These are phyloP conservation scores for Magnaporthales sp. DNA, from an alignment of 2,329 filamentous ascomycete species.

Conservation along the genomic window DNA sequence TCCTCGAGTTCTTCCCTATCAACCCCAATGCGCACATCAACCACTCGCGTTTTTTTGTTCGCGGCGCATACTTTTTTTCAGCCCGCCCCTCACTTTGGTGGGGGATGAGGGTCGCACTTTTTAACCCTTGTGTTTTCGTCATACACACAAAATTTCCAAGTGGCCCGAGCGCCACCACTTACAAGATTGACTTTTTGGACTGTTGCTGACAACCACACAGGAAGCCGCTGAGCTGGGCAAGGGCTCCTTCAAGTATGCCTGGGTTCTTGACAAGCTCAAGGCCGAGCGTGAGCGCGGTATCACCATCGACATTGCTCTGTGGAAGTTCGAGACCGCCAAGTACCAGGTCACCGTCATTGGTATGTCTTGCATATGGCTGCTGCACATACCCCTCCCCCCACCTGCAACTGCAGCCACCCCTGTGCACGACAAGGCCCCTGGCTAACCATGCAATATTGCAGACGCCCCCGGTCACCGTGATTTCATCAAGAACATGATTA, in stretches of 20 bases:
- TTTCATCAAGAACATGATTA: conserved; percentile 99
- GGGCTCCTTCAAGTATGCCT: conserved; percentile 99
- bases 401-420: conserved; percentile 2
- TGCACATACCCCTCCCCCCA: conserved; percentile 2
- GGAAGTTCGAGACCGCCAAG: conserved; percentile 99
- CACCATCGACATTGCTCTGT: conserved; percentile 99
- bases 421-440: background rate
- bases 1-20: background rate
- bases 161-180: conserved; percentile 8
- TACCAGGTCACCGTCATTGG: conserved; percentile 98
- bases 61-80: conserved; percentile 13
- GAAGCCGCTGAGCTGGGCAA: conserved; percentile 99
- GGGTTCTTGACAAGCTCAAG: conserved; percentile 99
- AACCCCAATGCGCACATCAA: background rate
- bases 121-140: background rate
- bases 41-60: conserved; percentile 11
- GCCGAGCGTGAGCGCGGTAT: conserved; percentile 99
- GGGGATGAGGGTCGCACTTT: background rate
- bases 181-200: background rate
- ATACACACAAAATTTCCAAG: background rate
- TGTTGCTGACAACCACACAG: conserved; percentile 36
- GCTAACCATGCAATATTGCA: conserved; percentile 20
- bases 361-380: conserved; percentile 34
- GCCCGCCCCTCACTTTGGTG: conserved; percentile 16
- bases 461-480: conserved; percentile 99